Base-by-base conservation (phyloP, 169 alveolate genomes). In the Hammondia hammondi region DNA sequence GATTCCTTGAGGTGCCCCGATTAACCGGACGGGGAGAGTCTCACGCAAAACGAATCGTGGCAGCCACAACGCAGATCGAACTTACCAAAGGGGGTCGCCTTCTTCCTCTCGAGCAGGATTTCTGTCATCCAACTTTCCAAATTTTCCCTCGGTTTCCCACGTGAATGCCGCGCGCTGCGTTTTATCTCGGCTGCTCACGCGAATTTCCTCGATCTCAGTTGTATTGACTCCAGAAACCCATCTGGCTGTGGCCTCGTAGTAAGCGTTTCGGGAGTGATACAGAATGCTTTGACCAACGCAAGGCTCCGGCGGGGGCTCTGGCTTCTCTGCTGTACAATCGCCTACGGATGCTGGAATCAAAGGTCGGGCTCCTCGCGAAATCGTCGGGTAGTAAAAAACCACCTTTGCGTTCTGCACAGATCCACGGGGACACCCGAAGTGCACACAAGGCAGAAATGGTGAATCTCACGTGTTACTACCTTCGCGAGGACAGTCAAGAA, bases 211-310 rank as follows among this genome's bases (percentile, higher is more conserved):
- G 61, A 92, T 91, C 92, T 92, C 89, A 85, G 95, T 85, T 32
- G 95, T 85, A 17, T 92, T 92, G 37, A 92, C 88, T 17, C 95
- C 95, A 48, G 95, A 61, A 35, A 88, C 81, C 95, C 95, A 92
- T 6, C 95, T 91, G 89, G 95, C 95, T 27, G 88, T 92, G 56
- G 95, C 92, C 45, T 92, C 95, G 81, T 92, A 92, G 27, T 21
- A 48, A 3, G 70, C 14, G 73, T 81, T 92, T 70, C 92, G 92
- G 61, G n/a, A n/a, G 81, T 67, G 72, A 35, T 91, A 91, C 37
- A 92, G 92, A 12, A 91, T 57, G 77, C 21, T 46, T 35, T 91
- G 27, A 45, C 92, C 95, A 37, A 35, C 61, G 95, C 95, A 92
- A 3, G 95, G 95, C 61, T 48, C 61, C 12, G 95, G 95, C 10